phyloP scores from a whole-genome alignment of 2,329 filamentous ascomycete genomes.

The Pseudogymnoascus sp. region DNA sequence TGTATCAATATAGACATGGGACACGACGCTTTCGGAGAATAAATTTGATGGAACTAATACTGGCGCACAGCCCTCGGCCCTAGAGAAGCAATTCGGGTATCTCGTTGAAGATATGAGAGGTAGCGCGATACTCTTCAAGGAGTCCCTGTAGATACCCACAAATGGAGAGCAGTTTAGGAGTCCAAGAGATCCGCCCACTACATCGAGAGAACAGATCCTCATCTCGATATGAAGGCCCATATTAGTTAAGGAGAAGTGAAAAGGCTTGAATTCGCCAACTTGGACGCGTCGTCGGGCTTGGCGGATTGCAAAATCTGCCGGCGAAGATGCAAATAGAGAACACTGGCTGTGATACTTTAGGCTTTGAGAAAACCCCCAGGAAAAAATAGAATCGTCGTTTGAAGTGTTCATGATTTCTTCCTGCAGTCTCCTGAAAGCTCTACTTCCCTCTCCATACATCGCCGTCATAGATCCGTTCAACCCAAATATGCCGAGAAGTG shows the following conservation, averaged over 20 bases:
- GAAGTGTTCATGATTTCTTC: constrained; percentile 29
- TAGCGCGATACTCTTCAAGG: neutral
- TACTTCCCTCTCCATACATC: constrained; percentile 33
- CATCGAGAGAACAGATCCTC: neutral
- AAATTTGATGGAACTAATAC: neutral
- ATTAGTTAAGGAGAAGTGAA: neutral
- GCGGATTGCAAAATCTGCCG: neutral
- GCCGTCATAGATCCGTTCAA: constrained; percentile 35
- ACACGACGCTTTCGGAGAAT: neutral
- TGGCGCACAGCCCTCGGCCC: neutral
- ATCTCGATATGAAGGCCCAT: neutral
- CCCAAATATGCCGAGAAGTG: constrained; percentile 35
- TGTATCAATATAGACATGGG: neutral
- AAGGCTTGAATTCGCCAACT: neutral
- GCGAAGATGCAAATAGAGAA: constrained; percentile 4
- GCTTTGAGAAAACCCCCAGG: constrained; percentile 15
- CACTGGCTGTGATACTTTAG: neutral
- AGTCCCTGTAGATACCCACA: neutral
- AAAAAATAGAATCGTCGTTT: constrained; percentile 29
- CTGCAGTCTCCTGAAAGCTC: constrained; percentile 30
- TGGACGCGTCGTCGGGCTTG: neutral
- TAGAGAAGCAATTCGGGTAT: neutral
- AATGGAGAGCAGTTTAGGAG: neutral
- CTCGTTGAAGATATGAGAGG: neutral
- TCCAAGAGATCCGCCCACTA: neutral